These are phyloP conservation scores for Torulaspora gathmanii DNA, from an alignment of 805 yeast genomes.

Conservation along the genomic window DNA sequence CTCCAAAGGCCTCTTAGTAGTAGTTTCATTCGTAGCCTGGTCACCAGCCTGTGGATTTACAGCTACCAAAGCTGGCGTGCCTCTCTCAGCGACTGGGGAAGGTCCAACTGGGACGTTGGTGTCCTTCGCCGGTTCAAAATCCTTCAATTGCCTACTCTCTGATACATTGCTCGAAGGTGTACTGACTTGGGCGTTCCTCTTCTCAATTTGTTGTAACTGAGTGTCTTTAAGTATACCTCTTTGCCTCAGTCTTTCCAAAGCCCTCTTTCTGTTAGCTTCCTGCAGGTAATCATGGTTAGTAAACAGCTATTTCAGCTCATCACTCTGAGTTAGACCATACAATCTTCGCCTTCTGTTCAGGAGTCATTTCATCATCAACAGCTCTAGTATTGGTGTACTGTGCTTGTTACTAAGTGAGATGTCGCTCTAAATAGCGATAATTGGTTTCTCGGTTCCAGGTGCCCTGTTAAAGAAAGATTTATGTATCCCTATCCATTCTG, in stretches of 20 bases:
- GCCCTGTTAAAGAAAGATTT: not conserved
- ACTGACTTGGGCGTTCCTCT: constrained; percentile 17
- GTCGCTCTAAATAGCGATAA: not conserved
- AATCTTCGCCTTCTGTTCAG: constrained; percentile 35
- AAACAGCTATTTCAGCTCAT: not conserved
- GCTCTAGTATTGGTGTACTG: not conserved
- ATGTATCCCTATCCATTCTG: constrained; percentile 6
- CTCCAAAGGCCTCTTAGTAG: constrained; percentile 23
- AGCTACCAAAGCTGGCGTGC: not conserved
- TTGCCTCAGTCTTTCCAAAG: constrained; percentile 52
- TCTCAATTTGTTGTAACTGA: constrained; percentile 23
- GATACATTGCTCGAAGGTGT: not conserved
- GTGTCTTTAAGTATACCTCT: constrained; percentile 36
- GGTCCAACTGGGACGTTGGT: not conserved
- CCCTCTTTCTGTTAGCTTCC: constrained; percentile 63
- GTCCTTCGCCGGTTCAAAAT: not conserved
- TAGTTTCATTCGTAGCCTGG: not conserved
- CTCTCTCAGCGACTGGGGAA: not conserved
- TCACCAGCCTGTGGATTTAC: not conserved
- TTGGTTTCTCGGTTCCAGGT: not conserved
- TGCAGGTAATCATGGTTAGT: constrained; percentile 17
- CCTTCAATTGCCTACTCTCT: not conserved
- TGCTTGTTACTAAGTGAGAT: not conserved
- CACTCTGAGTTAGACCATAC: constrained; percentile 20
- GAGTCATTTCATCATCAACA: constrained; percentile 18